phyloP scores from a whole-genome alignment of 148 eudicot genomes.

The Mesembryanthemum crystallinum region DNA sequence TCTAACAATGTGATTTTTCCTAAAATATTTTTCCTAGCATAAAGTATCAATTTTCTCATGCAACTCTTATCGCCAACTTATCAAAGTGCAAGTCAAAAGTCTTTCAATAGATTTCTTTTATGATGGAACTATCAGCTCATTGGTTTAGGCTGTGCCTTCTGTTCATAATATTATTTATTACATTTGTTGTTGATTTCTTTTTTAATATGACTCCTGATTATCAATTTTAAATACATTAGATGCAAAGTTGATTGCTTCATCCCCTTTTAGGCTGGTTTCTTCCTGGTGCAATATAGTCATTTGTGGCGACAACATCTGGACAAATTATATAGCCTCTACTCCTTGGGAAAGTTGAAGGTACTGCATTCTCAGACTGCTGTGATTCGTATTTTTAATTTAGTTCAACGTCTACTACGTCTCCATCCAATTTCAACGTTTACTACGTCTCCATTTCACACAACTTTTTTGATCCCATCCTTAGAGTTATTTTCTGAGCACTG shows the following conservation, averaged over 20 bases:
- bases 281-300: slow-evolving; percentile 73
- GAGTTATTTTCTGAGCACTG: background rate
- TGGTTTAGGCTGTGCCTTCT: background rate
- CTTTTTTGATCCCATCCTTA: background rate
- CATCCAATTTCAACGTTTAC: background rate
- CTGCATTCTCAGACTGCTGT: background rate
- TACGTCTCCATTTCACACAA: background rate
- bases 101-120: no score
- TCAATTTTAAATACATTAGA: background rate
- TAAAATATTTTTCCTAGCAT: no score
- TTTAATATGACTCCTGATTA: background rate
- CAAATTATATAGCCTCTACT: slow-evolving; percentile 59
- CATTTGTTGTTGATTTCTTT: background rate
- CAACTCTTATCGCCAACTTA: no score
- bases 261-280: slow-evolving; percentile 69
- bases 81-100: no score
- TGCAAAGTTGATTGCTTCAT: slow-evolving; percentile 19
- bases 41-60: no score
- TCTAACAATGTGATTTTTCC: no score
- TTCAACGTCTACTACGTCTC: background rate
- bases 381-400: background rate
- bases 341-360: slow-evolving; percentile 83
- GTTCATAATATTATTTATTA: background rate
- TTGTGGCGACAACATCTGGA: slow-evolving; percentile 84
- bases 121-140: no score